Evolutionary conservation across 805 yeast genomes (phyloP).

Genomic region (Isabelozyma heimii): DNA sequence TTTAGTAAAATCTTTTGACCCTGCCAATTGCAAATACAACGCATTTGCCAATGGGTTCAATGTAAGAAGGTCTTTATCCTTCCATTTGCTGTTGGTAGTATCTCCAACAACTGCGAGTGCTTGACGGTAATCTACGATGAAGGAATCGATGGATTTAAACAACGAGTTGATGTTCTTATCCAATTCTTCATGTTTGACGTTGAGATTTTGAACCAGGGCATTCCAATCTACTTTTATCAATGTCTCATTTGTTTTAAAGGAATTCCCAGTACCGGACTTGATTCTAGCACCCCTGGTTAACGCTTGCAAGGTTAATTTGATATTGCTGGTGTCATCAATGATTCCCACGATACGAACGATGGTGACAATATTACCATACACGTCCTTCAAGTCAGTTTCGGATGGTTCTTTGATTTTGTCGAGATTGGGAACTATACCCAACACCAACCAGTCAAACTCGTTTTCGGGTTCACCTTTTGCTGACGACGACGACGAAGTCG

Average conservation of each 20-base stretch:
- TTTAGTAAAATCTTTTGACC: conserved; percentile 43
- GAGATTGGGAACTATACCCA: conserved; percentile 33
- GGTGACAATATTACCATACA: conserved; percentile 28
- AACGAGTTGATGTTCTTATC: conserved; percentile 14
- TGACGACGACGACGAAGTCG: background rate
- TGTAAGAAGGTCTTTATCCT: conserved; percentile 35
- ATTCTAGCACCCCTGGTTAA: conserved; percentile 38
- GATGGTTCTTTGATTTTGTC: conserved; percentile 25
- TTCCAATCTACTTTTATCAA: conserved; percentile 25
- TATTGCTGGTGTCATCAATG: conserved; percentile 39
- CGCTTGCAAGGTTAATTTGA: conserved; percentile 50
- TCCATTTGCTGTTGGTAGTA: conserved; percentile 5
- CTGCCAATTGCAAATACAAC: conserved; percentile 52
- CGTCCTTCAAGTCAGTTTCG: conserved; percentile 5
- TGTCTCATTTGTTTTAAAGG: conserved; percentile 20
- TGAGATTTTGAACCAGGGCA: conserved; percentile 12
- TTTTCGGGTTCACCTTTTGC: conserved; percentile 4
- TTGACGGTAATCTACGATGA: conserved; percentile 35
- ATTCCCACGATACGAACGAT: conserved; percentile 48
- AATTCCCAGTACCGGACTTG: background rate
- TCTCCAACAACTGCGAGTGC: conserved; percentile 17
- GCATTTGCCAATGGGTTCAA: conserved; percentile 62
- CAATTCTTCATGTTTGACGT: conserved; percentile 15
- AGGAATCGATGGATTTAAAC: conserved; percentile 37
- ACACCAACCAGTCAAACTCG: conserved; percentile 37